phyloP scores from a whole-genome alignment of 345 rosid genomes.

The Excoecaria cochinchinensis region DNA sequence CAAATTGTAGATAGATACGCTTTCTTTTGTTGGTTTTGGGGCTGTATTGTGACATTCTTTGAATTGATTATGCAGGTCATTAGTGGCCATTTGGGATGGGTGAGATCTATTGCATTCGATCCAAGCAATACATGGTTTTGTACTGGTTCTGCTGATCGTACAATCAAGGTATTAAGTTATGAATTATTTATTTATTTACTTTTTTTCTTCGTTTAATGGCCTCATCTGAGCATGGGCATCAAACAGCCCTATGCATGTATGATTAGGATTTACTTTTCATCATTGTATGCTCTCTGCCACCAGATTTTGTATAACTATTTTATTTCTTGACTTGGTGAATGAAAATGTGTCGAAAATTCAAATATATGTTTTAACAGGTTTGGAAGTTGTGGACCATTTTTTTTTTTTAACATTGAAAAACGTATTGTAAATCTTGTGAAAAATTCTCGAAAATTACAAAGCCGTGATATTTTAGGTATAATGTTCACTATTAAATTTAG shows the following conservation, averaged over 20 bases:
- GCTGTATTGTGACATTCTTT: conserved; percentile 13
- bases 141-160: conserved; percentile 98
- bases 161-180: conserved; percentile 68
- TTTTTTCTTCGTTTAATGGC: too few relatives aligned
- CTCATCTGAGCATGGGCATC: not conserved
- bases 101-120: conserved; percentile 93
- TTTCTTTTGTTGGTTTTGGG: not conserved
- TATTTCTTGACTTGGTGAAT: not conserved
- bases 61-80: conserved; percentile 54
- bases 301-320: not conserved
- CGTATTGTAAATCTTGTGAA: too few relatives aligned
- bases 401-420: too few relatives aligned
- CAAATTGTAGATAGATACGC: not conserved
- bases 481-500: not conserved
- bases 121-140: conserved; percentile 98
- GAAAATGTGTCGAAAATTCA: not conserved
- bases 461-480: not conserved
- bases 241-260: not conserved
- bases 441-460: not conserved
- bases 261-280: not conserved
- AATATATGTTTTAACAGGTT: not conserved
- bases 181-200: not conserved
- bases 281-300: not conserved
- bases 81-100: conserved; percentile 99
- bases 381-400: not conserved